Base-by-base conservation (phyloP, 2,329 filamentous ascomycete genomes). In the Fusarium sp. region DNA sequence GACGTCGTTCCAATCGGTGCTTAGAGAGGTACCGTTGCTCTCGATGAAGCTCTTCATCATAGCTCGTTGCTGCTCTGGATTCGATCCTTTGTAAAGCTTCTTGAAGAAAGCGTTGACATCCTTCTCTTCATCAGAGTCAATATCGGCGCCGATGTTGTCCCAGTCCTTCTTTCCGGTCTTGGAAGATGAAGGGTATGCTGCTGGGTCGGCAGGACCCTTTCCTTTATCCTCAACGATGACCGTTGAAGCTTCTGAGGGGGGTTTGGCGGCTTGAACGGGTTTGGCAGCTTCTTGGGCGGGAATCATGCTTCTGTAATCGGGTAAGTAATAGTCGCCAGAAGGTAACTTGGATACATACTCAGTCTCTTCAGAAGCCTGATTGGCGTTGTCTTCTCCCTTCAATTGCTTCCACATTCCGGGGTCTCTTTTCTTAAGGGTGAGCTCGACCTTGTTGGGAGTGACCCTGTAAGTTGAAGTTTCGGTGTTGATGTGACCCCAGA, bases 11-110 rank as follows among this genome's bases (percentile, higher is more conserved):
- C 96, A 99, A 78, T 95, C 93, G 0, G 96, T 99, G 79, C 93
- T 98, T 51, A 99, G 82, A 4, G 92, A 88, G 0, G 96, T 99
- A 7, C 96, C 96, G 73, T 97, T 96, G 79, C 94, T 98, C 84
- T 99, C 95, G 16, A 89, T 86, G 76, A 93, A 98, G 77, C 93
- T 97, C 88, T 99, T 99, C 89, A 97, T 93, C 96, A 99, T 99
- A 11, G 96, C 96, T 3, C 94, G 89, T 77, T 90, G 89, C 62
- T 93, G 93, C 73, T 99, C 95, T 0, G 90, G 88, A 50, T 91
- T 89, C 0, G 93, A 90, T 37, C 84, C 85, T 67, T 91, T 89
- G 81, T 95, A 98, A 3, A 99, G 84, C 75, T 91, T 90, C 84
- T 97, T 96, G 85, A 99, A 99, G 82, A 98, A 98, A 13, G 80